phyloP scores from a whole-genome alignment of 208 protist genomes.

The Trypanosoma lewisi region DNA sequence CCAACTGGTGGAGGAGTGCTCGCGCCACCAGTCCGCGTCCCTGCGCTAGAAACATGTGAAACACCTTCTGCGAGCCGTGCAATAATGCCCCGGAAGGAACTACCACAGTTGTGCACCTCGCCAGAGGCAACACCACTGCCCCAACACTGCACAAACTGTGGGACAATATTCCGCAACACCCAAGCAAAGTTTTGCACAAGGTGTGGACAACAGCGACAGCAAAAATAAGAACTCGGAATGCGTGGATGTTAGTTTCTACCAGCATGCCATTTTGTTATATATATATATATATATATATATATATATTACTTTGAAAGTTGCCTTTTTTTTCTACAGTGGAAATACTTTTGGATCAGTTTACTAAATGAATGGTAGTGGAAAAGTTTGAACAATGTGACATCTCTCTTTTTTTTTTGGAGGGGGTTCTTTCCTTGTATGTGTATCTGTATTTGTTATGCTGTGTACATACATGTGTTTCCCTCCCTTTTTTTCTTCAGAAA shows the following conservation, averaged over 20 bases:
- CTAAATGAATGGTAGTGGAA: not conserved
- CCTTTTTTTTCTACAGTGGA: constrained; percentile 20
- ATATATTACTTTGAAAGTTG: not conserved
- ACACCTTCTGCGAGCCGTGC: not conserved
- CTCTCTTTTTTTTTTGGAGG: too few species aligned
- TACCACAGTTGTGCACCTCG: constrained; percentile 12
- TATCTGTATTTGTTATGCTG: too few species aligned
- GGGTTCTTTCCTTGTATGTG: too few species aligned
- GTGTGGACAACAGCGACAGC: constrained; percentile 41
- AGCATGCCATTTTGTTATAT: constrained; percentile 8
- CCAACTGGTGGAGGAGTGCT: constrained; percentile 52
- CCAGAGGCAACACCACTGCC: not conserved
- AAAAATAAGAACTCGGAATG: too few species aligned
- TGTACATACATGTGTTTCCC: too few species aligned
- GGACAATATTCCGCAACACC: constrained; percentile 41
- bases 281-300: not conserved
- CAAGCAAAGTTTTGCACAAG: constrained; percentile 56
- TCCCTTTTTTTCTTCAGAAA: too few species aligned
- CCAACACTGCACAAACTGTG: constrained; percentile 49
- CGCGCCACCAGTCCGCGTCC: constrained; percentile 15
- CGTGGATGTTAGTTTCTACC: too few species aligned
- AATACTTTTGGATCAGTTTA: not conserved
- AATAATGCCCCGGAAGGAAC: not conserved
- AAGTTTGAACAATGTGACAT: too few species aligned
- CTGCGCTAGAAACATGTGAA: not conserved